phyloP scores from a whole-genome alignment of 495 filamentous ascomycete species.

The Platismatia glauca region DNA sequence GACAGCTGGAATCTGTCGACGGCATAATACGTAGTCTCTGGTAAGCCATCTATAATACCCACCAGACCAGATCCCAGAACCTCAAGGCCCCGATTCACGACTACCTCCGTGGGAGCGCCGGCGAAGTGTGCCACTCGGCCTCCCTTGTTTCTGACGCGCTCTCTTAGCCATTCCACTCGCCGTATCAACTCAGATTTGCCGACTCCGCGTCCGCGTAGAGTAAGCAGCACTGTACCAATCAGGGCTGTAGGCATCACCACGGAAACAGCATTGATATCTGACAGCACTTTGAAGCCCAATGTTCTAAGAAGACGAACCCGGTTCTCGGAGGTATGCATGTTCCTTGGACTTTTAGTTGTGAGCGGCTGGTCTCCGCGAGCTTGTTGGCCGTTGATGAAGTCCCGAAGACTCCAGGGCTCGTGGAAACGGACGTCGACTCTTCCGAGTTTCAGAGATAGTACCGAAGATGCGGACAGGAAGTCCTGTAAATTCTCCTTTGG shows the following conservation, averaged over 20 bases:
- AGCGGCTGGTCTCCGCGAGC: constrained; percentile 32
- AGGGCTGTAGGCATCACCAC: constrained; percentile 97
- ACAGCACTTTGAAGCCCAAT: constrained; percentile 81
- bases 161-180: constrained; percentile 83
- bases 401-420: constrained; percentile 81
- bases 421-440: constrained; percentile 94
- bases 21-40: constrained; percentile 84
- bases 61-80: constrained; percentile 85
- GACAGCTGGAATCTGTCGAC: constrained; percentile 94
- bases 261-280: constrained; percentile 89
- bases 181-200: constrained; percentile 78
- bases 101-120: constrained; percentile 59
- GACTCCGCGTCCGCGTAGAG: constrained; percentile 83
- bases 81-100: constrained; percentile 84
- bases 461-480: constrained; percentile 79
- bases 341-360: constrained; percentile 24
- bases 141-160: constrained; percentile 74
- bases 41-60: constrained; percentile 64
- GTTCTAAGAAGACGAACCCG: constrained; percentile 62
- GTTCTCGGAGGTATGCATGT: constrained; percentile 38
- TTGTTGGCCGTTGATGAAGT: constrained; percentile 69
- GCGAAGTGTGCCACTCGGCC: constrained; percentile 90
- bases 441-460: constrained; percentile 79
- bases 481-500: constrained; percentile 85
- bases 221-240: constrained; percentile 88